Evolutionary conservation across 2,329 filamentous ascomycete genomes (phyloP).

Genomic region (Aureobasidium leucospermi): DNA sequence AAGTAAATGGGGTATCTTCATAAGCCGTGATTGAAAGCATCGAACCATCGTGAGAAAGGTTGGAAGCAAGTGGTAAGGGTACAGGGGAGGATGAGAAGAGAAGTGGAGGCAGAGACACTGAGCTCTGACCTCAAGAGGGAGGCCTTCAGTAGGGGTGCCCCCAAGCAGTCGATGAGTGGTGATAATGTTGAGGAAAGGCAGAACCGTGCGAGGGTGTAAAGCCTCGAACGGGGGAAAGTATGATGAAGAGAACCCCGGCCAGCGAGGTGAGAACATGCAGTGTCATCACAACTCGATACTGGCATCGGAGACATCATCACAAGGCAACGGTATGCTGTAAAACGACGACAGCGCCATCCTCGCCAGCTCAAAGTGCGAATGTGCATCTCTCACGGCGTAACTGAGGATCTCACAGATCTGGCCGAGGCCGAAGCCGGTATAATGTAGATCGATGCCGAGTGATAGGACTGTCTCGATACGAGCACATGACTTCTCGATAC

Average conservation of each 20-base stretch:
- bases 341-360: not conserved
- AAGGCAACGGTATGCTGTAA: not conserved
- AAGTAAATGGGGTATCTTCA: no score
- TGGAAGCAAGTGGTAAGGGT: no score
- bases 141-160: no score
- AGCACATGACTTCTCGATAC: constrained; percentile 2
- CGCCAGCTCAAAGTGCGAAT: not conserved
- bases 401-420: not conserved
- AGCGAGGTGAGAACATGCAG: not conserved
- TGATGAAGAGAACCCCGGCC: not conserved
- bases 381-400: not conserved
- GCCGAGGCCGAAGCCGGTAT: not conserved
- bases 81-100: no score
- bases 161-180: no score
- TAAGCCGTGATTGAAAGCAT: no score
- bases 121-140: no score
- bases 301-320: not conserved
- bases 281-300: not conserved
- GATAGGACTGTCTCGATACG: not conserved
- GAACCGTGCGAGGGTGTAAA: no score
- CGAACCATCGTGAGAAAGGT: no score
- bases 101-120: no score
- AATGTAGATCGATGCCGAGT: constrained; percentile 2
- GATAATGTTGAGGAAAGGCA: no score
- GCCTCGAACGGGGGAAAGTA: not conserved